Base-by-base conservation (phyloP, 1,284 basidiomycete species). In the Tilletia indica region DNA sequence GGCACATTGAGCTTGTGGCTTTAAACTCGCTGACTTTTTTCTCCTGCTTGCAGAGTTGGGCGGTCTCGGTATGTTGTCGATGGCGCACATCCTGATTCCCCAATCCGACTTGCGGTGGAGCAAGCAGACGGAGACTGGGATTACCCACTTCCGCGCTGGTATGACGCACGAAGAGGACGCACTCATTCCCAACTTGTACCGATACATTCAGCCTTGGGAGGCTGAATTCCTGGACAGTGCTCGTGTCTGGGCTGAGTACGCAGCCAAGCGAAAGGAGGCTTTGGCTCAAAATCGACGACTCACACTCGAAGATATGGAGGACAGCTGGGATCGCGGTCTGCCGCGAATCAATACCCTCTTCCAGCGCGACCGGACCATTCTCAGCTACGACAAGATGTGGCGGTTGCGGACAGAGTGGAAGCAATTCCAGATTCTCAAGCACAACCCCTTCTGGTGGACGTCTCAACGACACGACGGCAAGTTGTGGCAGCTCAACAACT, bases 241-340 rank as follows among this genome's bases (percentile, higher is more conserved):
- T 51, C 93, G 97, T 76, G 97, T 99, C 38, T 99, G 97, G 97
- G 93, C 93, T 2, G 97, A 99, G 86, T 99, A 99, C 85, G 97
- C 97, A 0, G 93, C 97, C 93, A 99, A 99, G 89, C 88, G 97
- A 77, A 98, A 98, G 86, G 97, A 99, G 84, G 97, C 96, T 25
- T 96, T 94, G 76, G 94, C 96, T 2, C 93, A 97, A 85, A 98
- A 99, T 86, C 91, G 96, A 72, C 91, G 97, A 82, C 92, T 98
- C 66, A 98, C 95, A 0, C 87, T 97, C n/a, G 95, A 98, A 84
- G 95, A 97, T 87, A 88, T 97, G 31, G 94, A 97, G 84, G 94
- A 97, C 83, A 94, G 92, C 81, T 97, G 94, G 93, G 94, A 98
- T 86, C 92, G 96, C 78, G 96, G 96, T 87, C 96, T 99, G 83